Conservation (phyloP, 2,329 filamentous ascomycete genomes). For the Ophiosphaerella herpotricha region DNA sequence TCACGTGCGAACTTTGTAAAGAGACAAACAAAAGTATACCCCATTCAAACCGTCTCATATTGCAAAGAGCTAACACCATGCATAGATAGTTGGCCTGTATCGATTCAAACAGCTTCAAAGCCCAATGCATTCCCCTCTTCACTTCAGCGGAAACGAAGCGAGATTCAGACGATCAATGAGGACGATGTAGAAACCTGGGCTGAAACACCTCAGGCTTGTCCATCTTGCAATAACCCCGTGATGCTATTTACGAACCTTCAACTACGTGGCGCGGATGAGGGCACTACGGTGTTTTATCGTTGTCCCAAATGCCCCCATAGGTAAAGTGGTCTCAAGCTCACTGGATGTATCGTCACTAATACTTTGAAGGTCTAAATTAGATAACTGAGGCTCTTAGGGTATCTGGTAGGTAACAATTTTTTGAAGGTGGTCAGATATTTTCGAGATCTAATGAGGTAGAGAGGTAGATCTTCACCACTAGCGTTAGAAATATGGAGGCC, state of each 20-base stretch:
- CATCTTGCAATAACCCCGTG: background rate
- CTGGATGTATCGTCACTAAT: background rate
- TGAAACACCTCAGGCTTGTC: background rate
- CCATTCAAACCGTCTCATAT: background rate
- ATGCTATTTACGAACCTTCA: background rate
- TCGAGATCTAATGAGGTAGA: no score
- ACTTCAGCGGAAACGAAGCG: background rate
- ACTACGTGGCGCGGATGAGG: slow-evolving; percentile 1
- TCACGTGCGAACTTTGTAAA: background rate
- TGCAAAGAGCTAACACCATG: background rate
- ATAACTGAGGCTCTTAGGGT: background rate
- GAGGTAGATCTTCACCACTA: no score
- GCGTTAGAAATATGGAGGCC: no score
- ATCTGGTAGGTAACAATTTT: no score
- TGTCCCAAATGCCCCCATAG: slow-evolving; percentile 1
- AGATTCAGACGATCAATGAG: background rate
- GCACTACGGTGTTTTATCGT: slow-evolving; percentile 1
- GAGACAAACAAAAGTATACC: slow-evolving; percentile 1
- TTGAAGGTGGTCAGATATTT: no score
- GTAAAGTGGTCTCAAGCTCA: background rate
- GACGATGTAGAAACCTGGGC: slow-evolving; percentile 1
- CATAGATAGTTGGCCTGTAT: slow-evolving; percentile 1
- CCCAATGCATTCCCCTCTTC: slow-evolving; percentile 1
- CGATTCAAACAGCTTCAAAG: slow-evolving; percentile 3
- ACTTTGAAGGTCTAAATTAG: background rate